Base-by-base conservation (phyloP, 192 early-diverging fungal genomes). In the Entomortierella beljakovae region DNA sequence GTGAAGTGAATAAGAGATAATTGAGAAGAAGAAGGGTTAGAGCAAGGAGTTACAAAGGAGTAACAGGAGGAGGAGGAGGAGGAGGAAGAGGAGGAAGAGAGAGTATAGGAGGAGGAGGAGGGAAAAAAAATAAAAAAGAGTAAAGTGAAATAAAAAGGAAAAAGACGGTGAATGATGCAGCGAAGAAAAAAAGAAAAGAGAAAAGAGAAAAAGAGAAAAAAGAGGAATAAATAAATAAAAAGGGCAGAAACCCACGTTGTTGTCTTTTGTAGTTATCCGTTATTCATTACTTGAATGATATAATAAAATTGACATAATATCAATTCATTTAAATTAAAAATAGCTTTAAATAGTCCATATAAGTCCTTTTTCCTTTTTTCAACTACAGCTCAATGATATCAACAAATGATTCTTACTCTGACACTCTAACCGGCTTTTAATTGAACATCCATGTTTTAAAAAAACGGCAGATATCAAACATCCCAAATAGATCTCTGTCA, bases 71-170 rank as follows among this genome's bases (percentile, higher is more conserved):
- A n/a, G 34, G 20, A 26, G 7, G 61, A 32, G 46, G 28, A 26
- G 33, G 32, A 48, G n/a, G 33, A 1, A 22, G 57, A 43, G 33
- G 48, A 16, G 9, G 26, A 37, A 57, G n/a, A 50, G 37, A 32
- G 50, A 15, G 11, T 1, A 57, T 16, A 61, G 26, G 43, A 38
- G 9, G 57, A 34, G 28, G 28, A 37, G 22, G 57, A 43, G 20
- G 46, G 40, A 51, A 42, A 52, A 51, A 35, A 61, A 70, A 57
- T 50, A 26, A 54, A 74, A 49, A 56, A 46, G 57, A 54, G 32
- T 25, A 20, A 46, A 52, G 55, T 52, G 53, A 43, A 11, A 59
- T 56, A 31, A 49, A 16, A 50, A n/a, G 13, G 34, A 59, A 8
- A 29, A 37, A 37, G 55, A 25, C 6, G 43, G 23, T 9, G 33